These are phyloP conservation scores for Mucor sp. DNA, from an alignment of 371 early-diverging fungal genomes.

Conservation along the genomic window DNA sequence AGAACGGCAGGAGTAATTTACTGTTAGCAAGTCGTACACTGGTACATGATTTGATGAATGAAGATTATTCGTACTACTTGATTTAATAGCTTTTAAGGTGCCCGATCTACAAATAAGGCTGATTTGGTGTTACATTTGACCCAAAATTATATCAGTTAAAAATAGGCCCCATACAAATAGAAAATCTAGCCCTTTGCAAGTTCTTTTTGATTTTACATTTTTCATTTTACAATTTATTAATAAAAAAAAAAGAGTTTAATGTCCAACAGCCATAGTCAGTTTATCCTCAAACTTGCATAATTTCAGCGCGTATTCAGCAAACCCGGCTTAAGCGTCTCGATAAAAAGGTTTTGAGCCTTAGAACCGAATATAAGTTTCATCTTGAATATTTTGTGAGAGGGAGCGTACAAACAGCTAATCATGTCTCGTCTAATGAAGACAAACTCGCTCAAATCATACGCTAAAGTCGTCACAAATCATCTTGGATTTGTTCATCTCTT, in stretches of 20 bases:
- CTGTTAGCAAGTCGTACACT: neutral
- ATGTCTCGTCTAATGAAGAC: conserved; percentile 18
- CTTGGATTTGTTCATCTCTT: neutral
- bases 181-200: neutral
- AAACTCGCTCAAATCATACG: conserved; percentile 18
- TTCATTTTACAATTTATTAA: conserved; percentile 7
- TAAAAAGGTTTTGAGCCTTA: conserved; percentile 17
- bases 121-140: neutral
- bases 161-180: neutral
- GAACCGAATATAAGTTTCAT: conserved; percentile 24
- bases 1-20: neutral
- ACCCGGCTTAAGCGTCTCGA: conserved; percentile 41
- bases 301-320: conserved; percentile 42
- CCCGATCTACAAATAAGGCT: conserved; percentile 10
- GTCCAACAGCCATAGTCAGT: conserved; percentile 41
- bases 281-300: conserved; percentile 40
- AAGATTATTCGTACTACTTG: conserved; percentile 1
- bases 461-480: conserved; percentile 27
- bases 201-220: conserved; percentile 8
- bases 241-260: neutral
- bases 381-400: conserved; percentile 27
- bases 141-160: neutral
- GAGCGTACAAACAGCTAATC: conserved; percentile 29
- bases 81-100: neutral
- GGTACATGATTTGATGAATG: neutral